Conservation (phyloP, 164 flowering plant genomes). For the Vitis vinifera region DNA sequence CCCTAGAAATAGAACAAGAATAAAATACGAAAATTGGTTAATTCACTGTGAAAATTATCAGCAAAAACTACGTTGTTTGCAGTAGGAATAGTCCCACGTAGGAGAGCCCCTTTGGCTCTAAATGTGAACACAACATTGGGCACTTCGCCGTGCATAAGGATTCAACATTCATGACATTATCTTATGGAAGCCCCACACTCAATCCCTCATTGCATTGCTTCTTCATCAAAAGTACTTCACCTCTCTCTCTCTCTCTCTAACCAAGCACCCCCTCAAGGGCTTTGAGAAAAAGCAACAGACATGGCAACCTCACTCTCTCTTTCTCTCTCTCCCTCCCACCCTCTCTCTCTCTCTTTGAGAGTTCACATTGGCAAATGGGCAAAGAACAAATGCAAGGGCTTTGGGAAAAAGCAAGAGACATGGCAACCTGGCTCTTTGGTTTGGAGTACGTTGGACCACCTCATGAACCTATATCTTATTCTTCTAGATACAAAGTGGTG, state of each 20-base stretch:
- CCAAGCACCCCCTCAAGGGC: background rate
- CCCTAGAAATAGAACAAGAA: no score
- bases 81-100: no score
- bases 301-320: background rate
- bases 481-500: background rate
- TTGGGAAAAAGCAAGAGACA: no score
- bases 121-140: conserved; percentile 8
- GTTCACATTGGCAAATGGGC: no score
- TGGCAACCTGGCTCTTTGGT: conserved; percentile 6
- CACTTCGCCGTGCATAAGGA: background rate
- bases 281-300: conserved; percentile 17
- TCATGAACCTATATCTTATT: background rate
- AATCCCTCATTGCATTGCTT: conserved; percentile 5
- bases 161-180: conserved; percentile 9
- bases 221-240: conserved; percentile 1
- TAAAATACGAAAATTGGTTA: no score
- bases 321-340: no score
- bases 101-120: background rate
- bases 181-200: conserved; percentile 1
- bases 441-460: conserved; percentile 1
- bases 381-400: no score
- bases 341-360: no score
- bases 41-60: background rate
- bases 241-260: no score
- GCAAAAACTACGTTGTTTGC: background rate